phyloP scores from a whole-genome alignment of 306 rosid genomes.

The Dryas octopetala region DNA sequence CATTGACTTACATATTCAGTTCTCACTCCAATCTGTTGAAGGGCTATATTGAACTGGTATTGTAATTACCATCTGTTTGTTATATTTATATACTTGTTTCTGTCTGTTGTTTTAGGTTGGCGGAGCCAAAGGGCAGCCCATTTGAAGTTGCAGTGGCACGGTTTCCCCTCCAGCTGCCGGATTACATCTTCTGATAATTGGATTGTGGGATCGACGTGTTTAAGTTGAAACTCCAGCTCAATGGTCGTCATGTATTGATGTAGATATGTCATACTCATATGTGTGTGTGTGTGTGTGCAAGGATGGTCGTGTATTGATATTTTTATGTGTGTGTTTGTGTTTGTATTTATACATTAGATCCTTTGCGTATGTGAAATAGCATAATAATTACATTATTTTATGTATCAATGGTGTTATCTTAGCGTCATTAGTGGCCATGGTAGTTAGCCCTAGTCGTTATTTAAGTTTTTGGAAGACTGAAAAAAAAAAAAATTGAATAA shows the following conservation, averaged over 20 bases:
- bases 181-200: slow-evolving; percentile 63
- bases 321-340: too few species aligned
- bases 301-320: too few species aligned
- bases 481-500: too few species aligned
- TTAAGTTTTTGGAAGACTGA: too few species aligned
- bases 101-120: slow-evolving; percentile 43
- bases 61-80: not conserved
- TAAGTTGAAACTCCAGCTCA: not conserved
- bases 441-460: too few species aligned
- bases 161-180: slow-evolving; percentile 72
- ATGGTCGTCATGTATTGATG: not conserved
- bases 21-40: not conserved
- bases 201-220: not conserved
- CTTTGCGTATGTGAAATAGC: too few species aligned
- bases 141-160: slow-evolving; percentile 62
- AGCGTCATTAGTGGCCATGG: too few species aligned
- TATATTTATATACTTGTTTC: not conserved
- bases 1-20: not conserved
- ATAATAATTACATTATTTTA: too few species aligned
- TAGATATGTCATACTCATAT: too few species aligned
- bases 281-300: not conserved
- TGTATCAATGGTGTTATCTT: too few species aligned
- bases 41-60: not conserved
- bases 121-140: slow-evolving; percentile 48
- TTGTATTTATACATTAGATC: too few species aligned